Percentiles rank a stretch among this genome's conserved stretches.
Conservation (phyloP, 768 basidiomycete genomes). For the Leccinum incarnatum region DNA sequence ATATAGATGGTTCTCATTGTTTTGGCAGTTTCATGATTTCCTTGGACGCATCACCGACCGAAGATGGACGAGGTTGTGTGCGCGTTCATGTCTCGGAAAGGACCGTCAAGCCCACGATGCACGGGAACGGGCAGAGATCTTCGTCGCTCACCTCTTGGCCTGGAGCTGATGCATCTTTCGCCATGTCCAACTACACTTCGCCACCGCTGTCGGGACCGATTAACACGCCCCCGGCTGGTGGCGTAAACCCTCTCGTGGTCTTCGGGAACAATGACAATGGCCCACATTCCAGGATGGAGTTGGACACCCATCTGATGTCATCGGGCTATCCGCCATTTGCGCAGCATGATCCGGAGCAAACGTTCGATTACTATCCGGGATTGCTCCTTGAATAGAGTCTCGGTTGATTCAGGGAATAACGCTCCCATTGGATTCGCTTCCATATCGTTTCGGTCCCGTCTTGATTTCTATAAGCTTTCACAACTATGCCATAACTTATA, state of each 20-base stretch:
- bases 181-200: slow-evolving; percentile 21
- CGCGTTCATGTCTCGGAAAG: slow-evolving; percentile 62
- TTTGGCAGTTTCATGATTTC: slow-evolving; percentile 67
- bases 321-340: slow-evolving; percentile 32
- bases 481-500: slow-evolving; percentile 18
- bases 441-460: neutral
- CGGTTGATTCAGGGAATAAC: neutral
- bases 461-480: slow-evolving; percentile 4
- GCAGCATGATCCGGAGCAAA: slow-evolving; percentile 23
- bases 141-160: slow-evolving; percentile 28
- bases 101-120: slow-evolving; percentile 17
- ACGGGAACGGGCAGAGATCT: slow-evolving; percentile 16
- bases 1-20: slow-evolving; percentile 42
- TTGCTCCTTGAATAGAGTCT: slow-evolving; percentile 22
- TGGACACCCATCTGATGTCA: slow-evolving; percentile 24
- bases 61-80: slow-evolving; percentile 72
- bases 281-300: slow-evolving; percentile 19
- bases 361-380: slow-evolving; percentile 31
- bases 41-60: slow-evolving; percentile 61
- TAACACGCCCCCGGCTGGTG: slow-evolving; percentile 34
- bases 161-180: slow-evolving; percentile 18
- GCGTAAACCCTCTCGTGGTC: slow-evolving; percentile 42
- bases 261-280: slow-evolving; percentile 55
- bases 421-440: neutral
- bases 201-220: slow-evolving; percentile 41